Evolutionary conservation across 2,329 filamentous ascomycete genomes (phyloP).

Genomic region (Corinectria fuckeliana): DNA sequence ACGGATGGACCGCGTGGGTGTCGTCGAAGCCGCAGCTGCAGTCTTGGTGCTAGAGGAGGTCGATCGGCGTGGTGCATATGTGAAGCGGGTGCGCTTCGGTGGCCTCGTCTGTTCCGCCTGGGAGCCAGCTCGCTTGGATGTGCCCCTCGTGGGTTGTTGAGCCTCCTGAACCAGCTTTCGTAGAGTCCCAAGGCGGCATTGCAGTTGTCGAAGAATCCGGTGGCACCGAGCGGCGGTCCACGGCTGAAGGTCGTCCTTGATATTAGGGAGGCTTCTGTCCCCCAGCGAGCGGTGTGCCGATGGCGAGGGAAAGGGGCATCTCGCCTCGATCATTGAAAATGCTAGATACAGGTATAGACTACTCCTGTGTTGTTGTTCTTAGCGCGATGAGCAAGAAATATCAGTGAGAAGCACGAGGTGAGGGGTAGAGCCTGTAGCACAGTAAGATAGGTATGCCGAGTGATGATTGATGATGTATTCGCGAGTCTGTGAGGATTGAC

Average conservation of each 20-base stretch:
- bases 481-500: neutral
- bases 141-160: constrained; percentile 5
- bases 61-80: constrained; percentile 37
- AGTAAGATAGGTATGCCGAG: neutral
- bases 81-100: constrained; percentile 40
- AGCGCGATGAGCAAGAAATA: neutral
- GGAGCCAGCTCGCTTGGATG: constrained; percentile 31
- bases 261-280: neutral
- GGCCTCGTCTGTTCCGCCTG: constrained; percentile 9
- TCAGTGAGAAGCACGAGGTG: neutral
- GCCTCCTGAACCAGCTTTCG: constrained; percentile 43
- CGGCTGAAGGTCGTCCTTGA: constrained; percentile 35
- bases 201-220: constrained; percentile 54
- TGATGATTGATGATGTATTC: constrained; percentile 2
- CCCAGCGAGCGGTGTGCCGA: constrained; percentile 25
- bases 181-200: constrained; percentile 50
- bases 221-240: constrained; percentile 58
- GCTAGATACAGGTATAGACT: neutral
- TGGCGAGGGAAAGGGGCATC: constrained; percentile 8
- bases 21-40: constrained; percentile 12
- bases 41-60: constrained; percentile 9
- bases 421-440: neutral
- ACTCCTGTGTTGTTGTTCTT: too few species aligned
- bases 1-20: constrained; percentile 39
- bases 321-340: constrained; percentile 4